phyloP scores from a whole-genome alignment of 768 basidiomycete genomes.

The Hemileccinum impolitum region DNA sequence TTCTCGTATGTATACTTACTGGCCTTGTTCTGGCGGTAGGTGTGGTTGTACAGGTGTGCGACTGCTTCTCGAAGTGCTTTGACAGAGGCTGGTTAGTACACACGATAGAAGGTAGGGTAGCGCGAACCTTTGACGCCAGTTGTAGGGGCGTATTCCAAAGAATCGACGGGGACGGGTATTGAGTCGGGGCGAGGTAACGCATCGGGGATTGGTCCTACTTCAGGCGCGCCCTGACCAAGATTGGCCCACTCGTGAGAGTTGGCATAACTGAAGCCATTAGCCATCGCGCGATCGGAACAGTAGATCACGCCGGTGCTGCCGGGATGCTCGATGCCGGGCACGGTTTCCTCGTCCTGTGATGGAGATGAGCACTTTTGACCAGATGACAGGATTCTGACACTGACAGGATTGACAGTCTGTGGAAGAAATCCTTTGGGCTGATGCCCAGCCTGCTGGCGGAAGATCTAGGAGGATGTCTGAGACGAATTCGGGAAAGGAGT shows the following conservation, averaged over 20 bases:
- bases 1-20: conserved; percentile 92
- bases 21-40: conserved; percentile 75
- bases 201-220: conserved; percentile 80
- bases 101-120: not conserved
- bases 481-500: not conserved
- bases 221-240: conserved; percentile 89
- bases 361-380: conserved; percentile 1
- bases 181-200: conserved; percentile 63
- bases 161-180: conserved; percentile 65
- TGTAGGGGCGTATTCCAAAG: conserved; percentile 89
- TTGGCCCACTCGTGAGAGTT: conserved; percentile 81
- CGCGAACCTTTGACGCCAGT: conserved; percentile 77
- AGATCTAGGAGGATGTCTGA: conserved; percentile 50
- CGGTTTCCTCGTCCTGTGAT: conserved; percentile 77
- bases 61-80: conserved; percentile 84
- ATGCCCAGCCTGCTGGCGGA: conserved; percentile 69
- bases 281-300: conserved; percentile 92
- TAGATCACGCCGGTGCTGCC: conserved; percentile 69
- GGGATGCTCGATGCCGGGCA: conserved; percentile 84
- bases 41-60: conserved; percentile 83
- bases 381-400: conserved; percentile 15
- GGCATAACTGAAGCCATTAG: conserved; percentile 86
- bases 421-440: conserved; percentile 62
- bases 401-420: conserved; percentile 66
- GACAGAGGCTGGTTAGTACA: conserved; percentile 3